These are phyloP conservation scores for Apium graveolens DNA, from an alignment of 129 eudicot genomes.

Conservation along the genomic window DNA sequence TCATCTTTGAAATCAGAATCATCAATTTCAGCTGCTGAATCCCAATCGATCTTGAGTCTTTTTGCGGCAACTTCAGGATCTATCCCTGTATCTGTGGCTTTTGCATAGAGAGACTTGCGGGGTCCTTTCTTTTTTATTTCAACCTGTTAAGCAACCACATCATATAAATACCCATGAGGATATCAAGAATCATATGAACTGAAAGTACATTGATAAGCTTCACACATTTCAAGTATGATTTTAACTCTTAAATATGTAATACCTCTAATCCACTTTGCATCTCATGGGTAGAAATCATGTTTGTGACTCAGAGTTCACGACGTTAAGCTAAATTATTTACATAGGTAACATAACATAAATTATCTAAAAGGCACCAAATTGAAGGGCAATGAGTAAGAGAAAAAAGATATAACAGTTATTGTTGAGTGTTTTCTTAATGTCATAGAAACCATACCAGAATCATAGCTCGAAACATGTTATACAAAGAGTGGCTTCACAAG, in stretches of 20 bases:
- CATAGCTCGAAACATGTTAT: too few species aligned
- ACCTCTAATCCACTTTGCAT: neutral
- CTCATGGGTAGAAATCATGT: neutral
- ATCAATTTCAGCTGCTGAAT: conserved; percentile 85
- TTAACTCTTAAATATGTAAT: neutral
- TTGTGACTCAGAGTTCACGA: neutral
- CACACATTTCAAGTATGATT: neutral
- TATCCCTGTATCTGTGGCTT: conserved; percentile 80
- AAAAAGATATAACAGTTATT: neutral
- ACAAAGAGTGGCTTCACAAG: too few species aligned
- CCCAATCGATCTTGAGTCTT: conserved; percentile 91
- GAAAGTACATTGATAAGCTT: neutral
- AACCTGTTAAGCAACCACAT: conserved; percentile 39
- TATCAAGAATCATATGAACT: neutral
- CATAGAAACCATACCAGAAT: neutral
- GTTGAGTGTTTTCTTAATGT: neutral
- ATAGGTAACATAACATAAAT: neutral
- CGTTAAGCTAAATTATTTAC: neutral
- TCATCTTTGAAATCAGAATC: conserved; percentile 48
- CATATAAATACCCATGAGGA: neutral
- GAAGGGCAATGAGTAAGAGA: neutral
- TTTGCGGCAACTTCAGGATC: conserved; percentile 83
- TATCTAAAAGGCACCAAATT: neutral
- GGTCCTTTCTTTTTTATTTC: conserved; percentile 45
- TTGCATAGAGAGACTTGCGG: conserved; percentile 63